phyloP scores from a whole-genome alignment of 192 early-diverging fungal species.

The Backusella macrospora region DNA sequence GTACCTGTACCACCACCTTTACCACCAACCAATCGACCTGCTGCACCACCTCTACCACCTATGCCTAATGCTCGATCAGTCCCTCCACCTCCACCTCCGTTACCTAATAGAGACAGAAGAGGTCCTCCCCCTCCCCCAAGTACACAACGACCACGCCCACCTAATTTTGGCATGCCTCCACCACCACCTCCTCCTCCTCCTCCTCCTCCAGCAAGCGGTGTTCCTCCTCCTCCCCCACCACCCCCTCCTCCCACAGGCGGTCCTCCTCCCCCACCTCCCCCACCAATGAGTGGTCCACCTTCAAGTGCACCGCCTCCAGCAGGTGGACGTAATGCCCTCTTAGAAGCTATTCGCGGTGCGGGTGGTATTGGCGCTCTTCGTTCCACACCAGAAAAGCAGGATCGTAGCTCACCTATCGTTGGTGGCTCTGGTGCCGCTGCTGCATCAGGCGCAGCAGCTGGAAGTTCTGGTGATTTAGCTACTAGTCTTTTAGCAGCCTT shows the following conservation, averaged over 20 bases:
- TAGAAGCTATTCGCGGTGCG: slow-evolving; percentile 52
- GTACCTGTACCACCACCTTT: slow-evolving; percentile 21
- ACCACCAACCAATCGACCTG: slow-evolving; percentile 10
- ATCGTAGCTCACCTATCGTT: slow-evolving; percentile 2
- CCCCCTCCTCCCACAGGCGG: slow-evolving; percentile 20
- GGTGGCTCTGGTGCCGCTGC: neutral
- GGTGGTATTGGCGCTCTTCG: slow-evolving; percentile 48
- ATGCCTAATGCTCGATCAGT: slow-evolving; percentile 27
- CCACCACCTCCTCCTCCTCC: slow-evolving; percentile 43
- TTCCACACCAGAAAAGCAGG: slow-evolving; percentile 21
- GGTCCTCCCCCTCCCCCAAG: slow-evolving; percentile 42
- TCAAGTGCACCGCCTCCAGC: neutral
- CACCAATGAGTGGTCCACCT: slow-evolving; percentile 7
- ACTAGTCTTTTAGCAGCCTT: slow-evolving; percentile 31
- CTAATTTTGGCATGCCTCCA: slow-evolving; percentile 36
- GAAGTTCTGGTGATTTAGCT: slow-evolving; percentile 12
- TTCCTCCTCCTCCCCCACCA: slow-evolving; percentile 42
- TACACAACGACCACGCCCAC: slow-evolving; percentile 37
- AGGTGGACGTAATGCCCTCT: slow-evolving; percentile 40
- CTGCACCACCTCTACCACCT: slow-evolving; percentile 27
- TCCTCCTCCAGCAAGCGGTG: slow-evolving; percentile 22
- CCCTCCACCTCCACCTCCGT: slow-evolving; percentile 24
- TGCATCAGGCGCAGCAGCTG: neutral
- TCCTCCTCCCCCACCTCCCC: slow-evolving; percentile 29
- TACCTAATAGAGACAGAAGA: slow-evolving; percentile 37